Base-by-base conservation (phyloP, 805 yeast species). In the Monosporozyma aquatica region DNA sequence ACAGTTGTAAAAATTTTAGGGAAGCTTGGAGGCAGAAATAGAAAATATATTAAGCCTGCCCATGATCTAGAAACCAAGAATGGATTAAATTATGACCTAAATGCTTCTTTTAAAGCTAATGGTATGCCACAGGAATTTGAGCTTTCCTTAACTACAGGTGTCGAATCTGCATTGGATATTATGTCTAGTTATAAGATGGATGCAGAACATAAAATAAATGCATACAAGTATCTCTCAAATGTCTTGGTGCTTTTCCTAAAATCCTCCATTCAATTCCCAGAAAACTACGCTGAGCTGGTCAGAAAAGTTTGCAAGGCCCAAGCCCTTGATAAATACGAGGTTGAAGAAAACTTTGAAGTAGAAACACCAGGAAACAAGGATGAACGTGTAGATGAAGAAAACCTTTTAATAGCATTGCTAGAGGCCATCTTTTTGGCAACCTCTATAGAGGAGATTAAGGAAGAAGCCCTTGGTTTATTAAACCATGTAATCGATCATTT, bases 11-110 rank as follows among this genome's bases (percentile, higher is more conserved):
- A 97, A 47, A 87, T 92, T 29, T 67, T 92, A 40, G 98, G 99
- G 40, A 92, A 94, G 58, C 68, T 92, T 14, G 99, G 99, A 29
- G 99, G 99, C 2, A 75, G 98, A 56, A 92, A 92, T 54, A 79
- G 96, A 52, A 79, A 82, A 41, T 86, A 87, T 57, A 71, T 92
- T 53, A 78, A 77, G 43, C 82, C 94, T 2, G 87, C 89, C 30
- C 66, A 74, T 34, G 81, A 83, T 43, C 66, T 92, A 50, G 67
- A 70, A 37, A 64, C 76, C 1, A 72, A 72, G 45, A 68, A 75
- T 1, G 62, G 58, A 34, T 54, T 75, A n/a, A 80, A 81, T 44
- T 86, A 82, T 52, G 84, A 84, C 47, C 67, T 85, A 7, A 69
- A 76, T 14, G 87, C 90, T 0, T 59, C 76, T 40, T 76, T 90